These are phyloP conservation scores for Neurospora cerealis DNA, from an alignment of 495 filamentous ascomycete species.

Conservation along the genomic window DNA sequence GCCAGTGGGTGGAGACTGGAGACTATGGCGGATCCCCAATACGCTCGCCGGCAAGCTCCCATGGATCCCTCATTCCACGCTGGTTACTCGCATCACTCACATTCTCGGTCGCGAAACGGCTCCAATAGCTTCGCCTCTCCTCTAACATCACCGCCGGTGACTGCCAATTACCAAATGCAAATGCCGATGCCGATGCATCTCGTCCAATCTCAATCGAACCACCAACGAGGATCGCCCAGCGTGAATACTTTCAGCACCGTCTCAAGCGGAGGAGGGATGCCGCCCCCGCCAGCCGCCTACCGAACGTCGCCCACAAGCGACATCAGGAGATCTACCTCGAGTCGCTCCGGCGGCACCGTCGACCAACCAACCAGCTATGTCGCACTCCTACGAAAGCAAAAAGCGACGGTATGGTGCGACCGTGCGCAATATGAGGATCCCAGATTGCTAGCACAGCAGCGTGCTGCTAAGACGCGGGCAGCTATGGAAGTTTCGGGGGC, in stretches of 20 bases:
- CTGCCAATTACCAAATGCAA: constrained; percentile 5
- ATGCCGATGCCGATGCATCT: constrained; percentile 16
- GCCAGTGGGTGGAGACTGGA: constrained; percentile 6
- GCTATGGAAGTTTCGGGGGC: constrained; percentile 59
- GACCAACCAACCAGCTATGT: constrained; percentile 69
- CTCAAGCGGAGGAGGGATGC: constrained; percentile 38
- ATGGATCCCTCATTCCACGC: constrained; percentile 25
- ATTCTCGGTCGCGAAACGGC: background rate
- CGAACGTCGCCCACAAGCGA: constrained; percentile 44
- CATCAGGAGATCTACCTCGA: constrained; percentile 64
- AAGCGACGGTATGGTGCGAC: constrained; percentile 98
- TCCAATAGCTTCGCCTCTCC: background rate
- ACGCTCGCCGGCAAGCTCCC: constrained; percentile 20
- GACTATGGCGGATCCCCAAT: constrained; percentile 17
- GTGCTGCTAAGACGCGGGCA: constrained; percentile 74
- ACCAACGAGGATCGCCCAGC: constrained; percentile 58
- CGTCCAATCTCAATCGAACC: constrained; percentile 26
- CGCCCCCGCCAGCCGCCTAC: constrained; percentile 32
- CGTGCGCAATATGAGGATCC: constrained; percentile 90
- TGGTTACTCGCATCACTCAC: constrained; percentile 30
- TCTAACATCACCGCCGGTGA: constrained; percentile 2
- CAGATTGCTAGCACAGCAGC: constrained; percentile 64
- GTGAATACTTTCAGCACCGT: constrained; percentile 64
- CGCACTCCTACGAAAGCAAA: constrained; percentile 87
- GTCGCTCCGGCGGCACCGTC: constrained; percentile 54